Evolutionary conservation across 2,329 filamentous ascomycete genomes (phyloP), one percentile per base, ranked within the genome.

Genomic region (Fusarium devonianum): DNA sequence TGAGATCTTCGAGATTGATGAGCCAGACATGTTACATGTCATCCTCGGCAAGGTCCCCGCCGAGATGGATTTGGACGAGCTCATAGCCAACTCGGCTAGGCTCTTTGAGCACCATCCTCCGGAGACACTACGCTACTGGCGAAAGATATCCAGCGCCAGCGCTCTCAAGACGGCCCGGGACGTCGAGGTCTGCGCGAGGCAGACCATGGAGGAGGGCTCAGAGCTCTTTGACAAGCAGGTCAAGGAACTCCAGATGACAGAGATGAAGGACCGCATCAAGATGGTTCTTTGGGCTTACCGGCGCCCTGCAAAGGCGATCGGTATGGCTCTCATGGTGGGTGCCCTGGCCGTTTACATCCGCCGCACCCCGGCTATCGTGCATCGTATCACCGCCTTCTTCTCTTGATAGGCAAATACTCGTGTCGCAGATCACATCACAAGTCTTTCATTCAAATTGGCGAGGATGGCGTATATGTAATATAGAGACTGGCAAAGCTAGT

Each of bases 1-100:
- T 23, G 92, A 97, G 71, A 81, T 99, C n/a, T 82, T 97, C 57
- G 88, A 90, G 39, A 89, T 91, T n/a, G 89, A 95, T 59, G 92
- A 96, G 69, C 88, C 90, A 6, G 93, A 97, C 66, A 95, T 99
- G 83, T 81, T 99, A 17, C 92, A 96, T 69, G 89, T 87, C 52
- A 86, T 90, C 25, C 82, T 99, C 10, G 90, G 90, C 30, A 96
- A 94, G 71, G 80, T 99, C 6, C 94, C 94, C 1, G 81, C 85
- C 40, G 86, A 87, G 13, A 83, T 96, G 48, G 83, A 95, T 67
- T 76, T 99, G 17, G 93, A 99, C 60, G 77, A 76, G 7, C 80
- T 97, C 41, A 88, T 99, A 55, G 68, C 77, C 13, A 78, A 80
- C 39, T 85, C 93, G 1, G 78, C 84, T 3, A 67, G 68, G 19